phyloP scores from a whole-genome alignment of 441 rosid genomes.

The Flueggea neowawraea region DNA sequence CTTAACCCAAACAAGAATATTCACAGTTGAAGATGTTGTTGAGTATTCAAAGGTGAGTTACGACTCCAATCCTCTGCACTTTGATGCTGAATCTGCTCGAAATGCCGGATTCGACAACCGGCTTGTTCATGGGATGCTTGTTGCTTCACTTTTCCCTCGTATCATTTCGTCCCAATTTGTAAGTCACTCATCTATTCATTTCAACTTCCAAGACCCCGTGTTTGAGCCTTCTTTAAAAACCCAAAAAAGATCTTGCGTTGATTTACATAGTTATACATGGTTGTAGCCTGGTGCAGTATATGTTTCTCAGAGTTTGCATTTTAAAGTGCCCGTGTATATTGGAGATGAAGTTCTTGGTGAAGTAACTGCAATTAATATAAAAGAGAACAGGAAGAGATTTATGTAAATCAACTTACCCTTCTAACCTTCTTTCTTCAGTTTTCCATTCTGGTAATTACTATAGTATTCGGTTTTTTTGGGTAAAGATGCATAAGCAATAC shows the following conservation, averaged over 20 bases:
- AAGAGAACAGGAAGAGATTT: slow-evolving; percentile 53
- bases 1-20: slow-evolving; percentile 53
- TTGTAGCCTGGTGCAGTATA: slow-evolving; percentile 86
- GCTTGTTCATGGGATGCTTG: slow-evolving; percentile 88
- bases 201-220: background rate
- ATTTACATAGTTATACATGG: no score
- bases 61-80: slow-evolving; percentile 74
- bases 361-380: slow-evolving; percentile 50
- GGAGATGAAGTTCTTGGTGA: slow-evolving; percentile 63
- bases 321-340: slow-evolving; percentile 61
- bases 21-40: slow-evolving; percentile 51
- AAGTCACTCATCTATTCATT: slow-evolving; percentile 22
- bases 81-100: slow-evolving; percentile 54
- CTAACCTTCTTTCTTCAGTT: background rate
- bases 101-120: slow-evolving; percentile 59
- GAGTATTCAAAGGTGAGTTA: slow-evolving; percentile 70
- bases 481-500: no score
- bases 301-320: slow-evolving; percentile 77
- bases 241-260: no score
- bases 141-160: slow-evolving; percentile 78
- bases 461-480: no score
- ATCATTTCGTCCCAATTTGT: slow-evolving; percentile 74
- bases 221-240: no score
- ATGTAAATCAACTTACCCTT: slow-evolving; percentile 40
- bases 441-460: background rate